Percentiles rank a stretch among this genome's conserved stretches.
phyloP scores from a whole-genome alignment of 176 grass and related monocot genomes.

The Aegilops bicornis region DNA sequence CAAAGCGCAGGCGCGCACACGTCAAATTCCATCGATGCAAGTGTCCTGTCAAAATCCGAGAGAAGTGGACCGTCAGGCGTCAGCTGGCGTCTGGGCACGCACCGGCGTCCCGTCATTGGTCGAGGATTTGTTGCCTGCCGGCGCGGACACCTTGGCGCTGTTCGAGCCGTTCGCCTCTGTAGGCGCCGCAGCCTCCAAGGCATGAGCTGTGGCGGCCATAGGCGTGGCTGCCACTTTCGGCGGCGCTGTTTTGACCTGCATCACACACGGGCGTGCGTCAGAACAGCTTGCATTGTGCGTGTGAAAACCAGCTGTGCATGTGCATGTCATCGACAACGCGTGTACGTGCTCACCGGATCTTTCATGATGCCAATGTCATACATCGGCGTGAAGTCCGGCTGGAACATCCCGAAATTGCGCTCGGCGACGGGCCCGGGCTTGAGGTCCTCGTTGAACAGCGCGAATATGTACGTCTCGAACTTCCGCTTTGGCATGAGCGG shows the following conservation, averaged over 20 bases:
- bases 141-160: not conserved
- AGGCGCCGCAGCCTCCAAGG: not conserved
- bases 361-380: conserved; percentile 84
- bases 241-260: not conserved
- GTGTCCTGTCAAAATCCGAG: not conserved
- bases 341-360: conserved; percentile 18
- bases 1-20: not conserved
- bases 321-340: not conserved
- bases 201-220: not conserved
- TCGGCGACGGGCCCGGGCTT: conserved; percentile 91
- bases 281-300: not conserved
- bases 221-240: not conserved
- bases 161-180: not conserved
- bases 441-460: conserved; percentile 83
- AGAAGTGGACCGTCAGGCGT: not conserved
- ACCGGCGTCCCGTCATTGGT: conserved; percentile 5
- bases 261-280: not conserved
- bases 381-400: conserved; percentile 58
- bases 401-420: conserved; percentile 76
- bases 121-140: no score
- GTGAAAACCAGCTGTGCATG: no score
- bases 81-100: not conserved
- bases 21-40: not conserved
- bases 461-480: conserved; percentile 87
- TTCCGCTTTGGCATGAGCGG: conserved; percentile 75